A percentile compares a stretch with the other conserved stretches of the same genome.
Evolutionary conservation across 257 asterid species (phyloP).

Genomic region (Solanum medicagineum): DNA sequence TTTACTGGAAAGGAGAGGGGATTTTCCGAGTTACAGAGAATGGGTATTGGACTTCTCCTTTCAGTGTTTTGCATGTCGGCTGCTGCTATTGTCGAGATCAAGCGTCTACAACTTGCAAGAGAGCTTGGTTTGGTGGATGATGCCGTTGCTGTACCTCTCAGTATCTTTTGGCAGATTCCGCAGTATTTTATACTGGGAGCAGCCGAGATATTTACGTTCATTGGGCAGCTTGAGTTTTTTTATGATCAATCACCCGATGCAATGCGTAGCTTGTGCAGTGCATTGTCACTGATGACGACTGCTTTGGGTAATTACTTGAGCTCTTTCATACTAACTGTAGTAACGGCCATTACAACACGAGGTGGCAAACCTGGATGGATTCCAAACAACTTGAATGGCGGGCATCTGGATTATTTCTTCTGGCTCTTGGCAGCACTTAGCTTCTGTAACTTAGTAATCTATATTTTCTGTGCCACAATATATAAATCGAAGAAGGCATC

Average conservation of each 20-base stretch:
- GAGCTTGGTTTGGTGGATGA: slow-evolving; percentile 34
- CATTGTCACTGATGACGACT: slow-evolving; percentile 53
- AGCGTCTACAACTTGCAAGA: slow-evolving; percentile 36
- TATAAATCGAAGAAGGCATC: slow-evolving; percentile 68
- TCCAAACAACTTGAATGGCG: slow-evolving; percentile 75
- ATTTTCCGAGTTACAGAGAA: slow-evolving; percentile 65
- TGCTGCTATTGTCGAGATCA: slow-evolving; percentile 67
- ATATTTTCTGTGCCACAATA: slow-evolving; percentile 49
- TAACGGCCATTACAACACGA: slow-evolving; percentile 47
- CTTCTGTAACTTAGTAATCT: slow-evolving; percentile 49
- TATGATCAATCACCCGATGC: slow-evolving; percentile 94
- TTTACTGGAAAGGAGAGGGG: slow-evolving; percentile 64
- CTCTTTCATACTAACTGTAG: slow-evolving; percentile 63
- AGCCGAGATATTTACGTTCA: slow-evolving; percentile 64
- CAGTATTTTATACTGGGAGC: slow-evolving; percentile 76
- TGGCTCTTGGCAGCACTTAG: slow-evolving; percentile 83
- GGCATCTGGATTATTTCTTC: slow-evolving; percentile 77
- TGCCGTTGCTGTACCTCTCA: slow-evolving; percentile 41
- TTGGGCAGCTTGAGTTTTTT: slow-evolving; percentile 84
- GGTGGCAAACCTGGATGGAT: slow-evolving; percentile 81
- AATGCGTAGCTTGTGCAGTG: slow-evolving; percentile 89
- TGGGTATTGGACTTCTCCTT: slow-evolving; percentile 78
- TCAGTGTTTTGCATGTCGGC: slow-evolving; percentile 70
- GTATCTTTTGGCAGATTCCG: slow-evolving; percentile 74
- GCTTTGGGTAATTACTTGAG: slow-evolving; percentile 71